Conservation (phyloP, 176 grass and related monocot species). For the Dactylis glomerata region DNA sequence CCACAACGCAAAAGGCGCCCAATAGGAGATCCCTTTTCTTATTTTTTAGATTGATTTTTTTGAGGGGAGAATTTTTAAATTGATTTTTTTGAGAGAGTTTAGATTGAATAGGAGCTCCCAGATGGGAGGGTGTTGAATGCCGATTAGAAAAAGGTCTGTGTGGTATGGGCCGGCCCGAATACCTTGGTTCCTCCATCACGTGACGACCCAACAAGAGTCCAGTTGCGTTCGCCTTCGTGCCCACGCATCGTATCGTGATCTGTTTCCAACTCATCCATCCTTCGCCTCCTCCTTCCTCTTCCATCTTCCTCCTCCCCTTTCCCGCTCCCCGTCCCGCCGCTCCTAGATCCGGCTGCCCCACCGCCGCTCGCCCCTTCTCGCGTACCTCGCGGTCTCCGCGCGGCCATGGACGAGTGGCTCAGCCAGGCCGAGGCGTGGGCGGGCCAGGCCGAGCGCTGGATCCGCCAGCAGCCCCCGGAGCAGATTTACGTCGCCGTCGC, state of each 20-base stretch:
- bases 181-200: neutral
- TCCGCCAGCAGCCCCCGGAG: constrained; percentile 69
- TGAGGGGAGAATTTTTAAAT: no score
- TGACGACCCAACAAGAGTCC: neutral
- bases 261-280: neutral
- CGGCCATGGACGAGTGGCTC: constrained; percentile 53
- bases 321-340: neutral
- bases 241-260: neutral
- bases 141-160: no score
- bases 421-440: constrained; percentile 42
- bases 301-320: neutral
- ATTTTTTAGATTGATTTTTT: no score
- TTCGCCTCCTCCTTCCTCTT: neutral
- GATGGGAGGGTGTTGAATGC: no score
- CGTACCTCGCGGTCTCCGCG: neutral
- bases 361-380: neutral
- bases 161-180: neutral
- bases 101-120: no score
- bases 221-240: neutral
- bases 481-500: constrained; percentile 74
- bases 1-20: no score
- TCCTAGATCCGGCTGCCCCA: neutral
- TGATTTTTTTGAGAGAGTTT: no score
- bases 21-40: no score
- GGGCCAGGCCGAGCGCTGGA: constrained; percentile 59